Evolutionary conservation across 2,329 filamentous ascomycete genomes (phyloP).

Genomic region (Ascochyta lentis): DNA sequence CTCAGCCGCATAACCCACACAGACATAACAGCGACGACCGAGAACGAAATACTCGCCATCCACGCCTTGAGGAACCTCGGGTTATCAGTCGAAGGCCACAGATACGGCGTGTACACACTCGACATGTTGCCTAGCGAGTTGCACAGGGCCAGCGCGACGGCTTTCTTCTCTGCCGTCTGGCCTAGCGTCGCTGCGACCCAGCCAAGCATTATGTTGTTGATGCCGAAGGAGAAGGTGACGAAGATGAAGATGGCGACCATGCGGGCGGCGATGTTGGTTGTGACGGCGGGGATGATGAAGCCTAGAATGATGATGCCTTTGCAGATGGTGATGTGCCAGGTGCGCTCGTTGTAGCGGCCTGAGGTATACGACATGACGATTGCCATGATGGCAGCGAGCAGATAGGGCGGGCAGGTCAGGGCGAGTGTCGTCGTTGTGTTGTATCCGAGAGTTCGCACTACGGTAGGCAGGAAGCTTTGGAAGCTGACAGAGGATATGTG

Average conservation of each 20-base stretch:
- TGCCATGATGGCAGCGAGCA: conserved; percentile 54
- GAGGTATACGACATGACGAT: conserved; percentile 59
- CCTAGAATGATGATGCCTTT: conserved; percentile 52
- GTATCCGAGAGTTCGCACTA: conserved; percentile 48
- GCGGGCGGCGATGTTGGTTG: conserved; percentile 33
- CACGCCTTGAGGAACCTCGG: conserved; percentile 38
- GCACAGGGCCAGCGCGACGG: conserved; percentile 39
- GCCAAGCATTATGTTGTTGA: conserved; percentile 41
- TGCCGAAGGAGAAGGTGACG: conserved; percentile 37
- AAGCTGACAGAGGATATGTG: conserved; percentile 38
- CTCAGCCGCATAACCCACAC: conserved; percentile 34
- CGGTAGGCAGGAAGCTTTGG: conserved; percentile 43
- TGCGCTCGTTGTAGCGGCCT: conserved; percentile 57
- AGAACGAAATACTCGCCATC: conserved; percentile 36
- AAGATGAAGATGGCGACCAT: conserved; percentile 43
- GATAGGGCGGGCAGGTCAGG: conserved; percentile 57
- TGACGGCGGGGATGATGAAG: conserved; percentile 48
- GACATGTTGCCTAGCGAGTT: conserved; percentile 37
- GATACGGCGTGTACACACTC: conserved; percentile 38
- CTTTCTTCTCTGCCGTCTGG: conserved; percentile 41
- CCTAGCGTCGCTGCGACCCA: conserved; percentile 36
- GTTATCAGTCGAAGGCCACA: conserved; percentile 34
- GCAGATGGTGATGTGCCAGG: conserved; percentile 58
- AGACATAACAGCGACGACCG: conserved; percentile 29
- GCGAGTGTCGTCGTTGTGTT: conserved; percentile 45